Evolutionary conservation across 495 filamentous ascomycete species (phyloP).

Genomic region (Hamigera avellanea): DNA sequence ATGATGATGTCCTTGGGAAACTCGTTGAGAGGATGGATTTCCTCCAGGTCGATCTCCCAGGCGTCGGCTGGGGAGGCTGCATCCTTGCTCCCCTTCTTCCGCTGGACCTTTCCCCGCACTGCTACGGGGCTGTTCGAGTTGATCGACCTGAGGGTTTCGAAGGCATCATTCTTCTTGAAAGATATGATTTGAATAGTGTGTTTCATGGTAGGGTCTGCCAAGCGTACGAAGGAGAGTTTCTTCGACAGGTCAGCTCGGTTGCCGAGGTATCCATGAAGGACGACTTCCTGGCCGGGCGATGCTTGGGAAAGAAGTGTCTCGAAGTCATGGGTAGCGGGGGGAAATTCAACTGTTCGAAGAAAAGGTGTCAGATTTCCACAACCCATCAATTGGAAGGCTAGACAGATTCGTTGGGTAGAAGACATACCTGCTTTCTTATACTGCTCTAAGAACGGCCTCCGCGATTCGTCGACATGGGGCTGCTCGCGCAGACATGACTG

Average conservation of each 20-base stretch:
- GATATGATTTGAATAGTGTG: slow-evolving; percentile 43
- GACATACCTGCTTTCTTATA: slow-evolving; percentile 39
- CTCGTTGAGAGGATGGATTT: slow-evolving; percentile 57
- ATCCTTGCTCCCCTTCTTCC: slow-evolving; percentile 25
- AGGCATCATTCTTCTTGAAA: slow-evolving; percentile 25
- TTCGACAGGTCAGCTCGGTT: slow-evolving; percentile 49
- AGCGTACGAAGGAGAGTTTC: slow-evolving; percentile 55
- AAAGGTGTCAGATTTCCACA: neutral
- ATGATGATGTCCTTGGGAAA: slow-evolving; percentile 69
- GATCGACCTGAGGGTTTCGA: slow-evolving; percentile 36
- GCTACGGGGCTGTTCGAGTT: slow-evolving; percentile 39
- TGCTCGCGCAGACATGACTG: slow-evolving; percentile 15
- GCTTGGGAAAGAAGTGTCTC: slow-evolving; percentile 29
- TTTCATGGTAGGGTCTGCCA: slow-evolving; percentile 39
- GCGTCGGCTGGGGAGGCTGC: slow-evolving; percentile 15
- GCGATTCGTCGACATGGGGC: slow-evolving; percentile 3
- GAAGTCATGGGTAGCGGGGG: slow-evolving; percentile 35
- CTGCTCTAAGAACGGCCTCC: slow-evolving; percentile 24
- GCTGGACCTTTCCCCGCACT: slow-evolving; percentile 36
- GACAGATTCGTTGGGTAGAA: neutral
- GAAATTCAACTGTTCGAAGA: slow-evolving; percentile 36
- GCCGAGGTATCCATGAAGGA: slow-evolving; percentile 63
- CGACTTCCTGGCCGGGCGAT: slow-evolving; percentile 37
- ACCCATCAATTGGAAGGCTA: neutral
- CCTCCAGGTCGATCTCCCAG: slow-evolving; percentile 51